Evolutionary conservation across 2,329 filamentous ascomycete species (phyloP), one percentile per base, ranked within the genome.

Genomic region (Teratosphaeriaceae sp.): DNA sequence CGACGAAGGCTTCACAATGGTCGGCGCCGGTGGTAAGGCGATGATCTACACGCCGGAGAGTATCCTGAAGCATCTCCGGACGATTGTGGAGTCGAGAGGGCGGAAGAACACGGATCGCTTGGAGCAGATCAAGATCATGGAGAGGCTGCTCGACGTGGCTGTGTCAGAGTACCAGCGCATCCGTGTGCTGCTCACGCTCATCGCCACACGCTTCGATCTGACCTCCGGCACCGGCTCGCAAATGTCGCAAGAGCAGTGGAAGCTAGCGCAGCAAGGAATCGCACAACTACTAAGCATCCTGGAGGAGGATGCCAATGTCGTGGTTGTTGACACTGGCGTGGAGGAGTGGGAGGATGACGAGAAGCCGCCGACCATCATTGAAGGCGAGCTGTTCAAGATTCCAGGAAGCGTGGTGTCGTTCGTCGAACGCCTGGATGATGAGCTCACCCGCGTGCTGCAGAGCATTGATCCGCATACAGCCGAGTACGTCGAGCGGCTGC

Each of bases 341-440:
- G 92, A 98, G 64, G 92, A 98, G 69, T 97, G 92, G 92, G 92
- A 98, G 56, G 92, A 98, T 60, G 94, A 98, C 55, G 94, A 98
- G 58, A 97, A 96, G 74, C 78, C 82, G 30, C 92, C 92, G 12
- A 75, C 75, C 23, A 73, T 90, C 54, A 79, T 78, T 44, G 67
- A 76, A 18, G 86, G 80, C 50, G 82, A 95, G 64, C 78, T 90
- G 62, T 85, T 95, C 76, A 89, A 85, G 72, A 79, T 98, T 45
- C 87, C 92, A 16, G 94, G 92, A 62, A 96, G 88, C 72, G 74
- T 97, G 48, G 87, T 96, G 35, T 97, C 92, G 0, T 94, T 90
- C 62, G 80, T 94, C 23, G 92, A 98, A 75, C 80, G 92, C 61
- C 78, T 98, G 16, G 92, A 98, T 60, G 92, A 98, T 61, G 94